These are phyloP conservation scores for Leptographium wingfieldii DNA, from an alignment of 2,329 filamentous ascomycete species.

Conservation along the genomic window DNA sequence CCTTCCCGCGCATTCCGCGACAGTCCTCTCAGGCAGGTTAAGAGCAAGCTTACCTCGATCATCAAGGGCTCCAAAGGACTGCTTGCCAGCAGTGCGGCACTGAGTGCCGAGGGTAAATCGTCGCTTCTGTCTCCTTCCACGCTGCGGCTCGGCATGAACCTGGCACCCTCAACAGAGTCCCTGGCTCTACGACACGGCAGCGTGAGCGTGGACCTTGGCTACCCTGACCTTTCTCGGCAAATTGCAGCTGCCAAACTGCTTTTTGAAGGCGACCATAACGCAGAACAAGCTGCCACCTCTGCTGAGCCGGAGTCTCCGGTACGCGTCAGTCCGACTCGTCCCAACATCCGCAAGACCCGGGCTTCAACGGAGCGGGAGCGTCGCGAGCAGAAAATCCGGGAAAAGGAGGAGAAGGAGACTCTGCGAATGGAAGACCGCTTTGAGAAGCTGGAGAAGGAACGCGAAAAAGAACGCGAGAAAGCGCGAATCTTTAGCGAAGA, in stretches of 20 bases:
- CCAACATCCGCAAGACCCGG: constrained; percentile 36
- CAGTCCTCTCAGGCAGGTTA: constrained; percentile 80
- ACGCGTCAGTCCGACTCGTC: constrained; percentile 1
- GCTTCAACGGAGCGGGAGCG: constrained; percentile 49
- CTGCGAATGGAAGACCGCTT: constrained; percentile 47
- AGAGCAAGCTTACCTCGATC: constrained; percentile 84
- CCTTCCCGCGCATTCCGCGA: constrained; percentile 48
- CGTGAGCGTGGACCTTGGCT: constrained; percentile 24
- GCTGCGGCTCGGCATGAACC: constrained; percentile 30
- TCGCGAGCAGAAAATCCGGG: constrained; percentile 41
- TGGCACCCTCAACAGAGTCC: constrained; percentile 35
- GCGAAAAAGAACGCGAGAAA: constrained; percentile 61
- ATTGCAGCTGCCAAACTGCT: constrained; percentile 3
- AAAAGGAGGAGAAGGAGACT: constrained; percentile 48
- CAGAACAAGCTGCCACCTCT: not conserved
- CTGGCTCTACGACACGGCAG: constrained; percentile 19
- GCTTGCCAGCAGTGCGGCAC: constrained; percentile 61
- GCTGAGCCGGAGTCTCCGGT: not conserved
- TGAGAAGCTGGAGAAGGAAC: constrained; percentile 51
- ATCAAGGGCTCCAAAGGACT: constrained; percentile 78
- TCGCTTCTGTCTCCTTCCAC: constrained; percentile 43
- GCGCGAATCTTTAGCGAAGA: constrained; percentile 46
- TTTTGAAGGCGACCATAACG: not conserved
- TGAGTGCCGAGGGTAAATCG: constrained; percentile 50
- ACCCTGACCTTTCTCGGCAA: constrained; percentile 33